These are phyloP conservation scores for Phylloporus scabripes DNA, from an alignment of 768 basidiomycete species.

Conservation along the genomic window DNA sequence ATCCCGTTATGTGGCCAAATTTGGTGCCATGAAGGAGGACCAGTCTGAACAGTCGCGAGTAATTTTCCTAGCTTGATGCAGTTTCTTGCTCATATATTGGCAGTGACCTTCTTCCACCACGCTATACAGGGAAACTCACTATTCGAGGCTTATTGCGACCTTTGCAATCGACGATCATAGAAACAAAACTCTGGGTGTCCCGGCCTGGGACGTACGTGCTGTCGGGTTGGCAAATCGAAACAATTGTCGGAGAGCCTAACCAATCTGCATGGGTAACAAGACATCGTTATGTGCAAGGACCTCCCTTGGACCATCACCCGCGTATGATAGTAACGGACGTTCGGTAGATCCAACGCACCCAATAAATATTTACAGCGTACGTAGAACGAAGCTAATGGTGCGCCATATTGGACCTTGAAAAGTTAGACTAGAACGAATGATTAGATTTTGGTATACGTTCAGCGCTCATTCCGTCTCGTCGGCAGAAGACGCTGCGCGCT, in stretches of 20 bases:
- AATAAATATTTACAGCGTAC: constrained; percentile 11
- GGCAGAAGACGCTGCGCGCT: constrained; percentile 20
- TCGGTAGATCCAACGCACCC: constrained; percentile 4
- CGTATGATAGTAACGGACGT: constrained; percentile 32
- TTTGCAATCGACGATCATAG: constrained; percentile 37
- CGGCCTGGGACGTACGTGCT: constrained; percentile 62
- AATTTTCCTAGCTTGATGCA: not conserved
- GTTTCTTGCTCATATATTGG: constrained; percentile 6
- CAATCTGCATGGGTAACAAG: constrained; percentile 30
- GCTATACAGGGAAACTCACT: constrained; percentile 62
- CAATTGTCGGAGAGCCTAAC: constrained; percentile 48
- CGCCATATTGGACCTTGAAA: not conserved
- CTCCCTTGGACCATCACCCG: constrained; percentile 24
- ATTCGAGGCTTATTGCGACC: constrained; percentile 58
- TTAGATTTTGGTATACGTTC: constrained; percentile 13
- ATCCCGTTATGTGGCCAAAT: constrained; percentile 51
- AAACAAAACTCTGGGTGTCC: constrained; percentile 52
- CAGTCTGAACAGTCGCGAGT: constrained; percentile 21
- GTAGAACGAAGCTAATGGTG: constrained; percentile 6
- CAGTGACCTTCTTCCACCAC: constrained; percentile 45
- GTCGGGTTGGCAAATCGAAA: constrained; percentile 65
- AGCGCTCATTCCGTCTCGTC: constrained; percentile 15
- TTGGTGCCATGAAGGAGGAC: constrained; percentile 30
- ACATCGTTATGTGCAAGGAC: constrained; percentile 38
- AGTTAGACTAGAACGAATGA: not conserved